Conservation (phyloP, 257 asterid species). For the Cruciata laevipes region DNA sequence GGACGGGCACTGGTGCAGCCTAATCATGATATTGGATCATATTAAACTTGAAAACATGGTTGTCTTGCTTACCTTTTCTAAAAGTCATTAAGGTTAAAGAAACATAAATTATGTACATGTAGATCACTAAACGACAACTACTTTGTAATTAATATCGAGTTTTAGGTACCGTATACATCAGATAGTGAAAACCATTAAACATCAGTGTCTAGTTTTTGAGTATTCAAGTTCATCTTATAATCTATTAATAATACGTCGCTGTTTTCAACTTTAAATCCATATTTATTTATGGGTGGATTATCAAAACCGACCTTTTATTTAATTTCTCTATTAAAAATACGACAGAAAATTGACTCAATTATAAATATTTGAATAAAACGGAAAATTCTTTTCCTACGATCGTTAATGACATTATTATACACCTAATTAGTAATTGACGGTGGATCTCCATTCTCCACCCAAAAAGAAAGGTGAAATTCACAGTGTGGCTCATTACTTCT, state of each 20-base stretch:
- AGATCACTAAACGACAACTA: neutral
- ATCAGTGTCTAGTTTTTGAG: neutral
- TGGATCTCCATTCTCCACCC: neutral
- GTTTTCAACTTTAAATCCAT: neutral
- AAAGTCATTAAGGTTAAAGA: no score
- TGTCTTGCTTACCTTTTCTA: no score
- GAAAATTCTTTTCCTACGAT: neutral
- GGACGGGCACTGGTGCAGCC: no score
- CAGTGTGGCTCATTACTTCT: neutral
- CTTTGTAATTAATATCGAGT: no score
- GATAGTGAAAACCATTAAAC: neutral
- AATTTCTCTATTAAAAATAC: no score
- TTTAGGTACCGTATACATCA: neutral
- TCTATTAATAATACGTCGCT: neutral
- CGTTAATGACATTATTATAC: neutral
- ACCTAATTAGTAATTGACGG: neutral
- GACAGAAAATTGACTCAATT: neutral
- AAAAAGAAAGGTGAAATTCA: neutral
- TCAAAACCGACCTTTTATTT: neutral
- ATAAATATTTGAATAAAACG: neutral
- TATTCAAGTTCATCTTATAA: no score
- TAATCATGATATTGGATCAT: no score
- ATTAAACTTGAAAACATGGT: no score
- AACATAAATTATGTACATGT: no score
- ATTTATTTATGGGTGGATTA: no score